Evolutionary conservation across 2,329 filamentous ascomycete genomes (phyloP).

Genomic region (Colletotrichum agaves): DNA sequence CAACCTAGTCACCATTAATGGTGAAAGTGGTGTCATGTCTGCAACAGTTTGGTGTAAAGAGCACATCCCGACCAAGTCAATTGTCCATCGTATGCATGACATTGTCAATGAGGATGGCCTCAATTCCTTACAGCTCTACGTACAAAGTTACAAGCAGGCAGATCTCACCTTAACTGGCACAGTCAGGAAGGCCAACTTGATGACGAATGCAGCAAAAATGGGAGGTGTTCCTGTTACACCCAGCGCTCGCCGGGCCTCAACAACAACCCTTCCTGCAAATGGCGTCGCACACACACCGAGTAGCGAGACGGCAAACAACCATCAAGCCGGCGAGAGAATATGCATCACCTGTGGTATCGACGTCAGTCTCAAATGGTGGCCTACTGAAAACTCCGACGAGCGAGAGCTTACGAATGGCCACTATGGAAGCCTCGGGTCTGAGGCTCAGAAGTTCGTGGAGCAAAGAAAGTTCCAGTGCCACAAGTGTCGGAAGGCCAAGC

Average conservation of each 20-base stretch:
- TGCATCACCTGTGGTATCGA: constrained; percentile 76
- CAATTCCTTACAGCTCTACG: constrained; percentile 87
- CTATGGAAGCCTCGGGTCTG: constrained; percentile 61
- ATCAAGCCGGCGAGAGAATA: constrained; percentile 60
- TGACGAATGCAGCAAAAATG: constrained; percentile 71
- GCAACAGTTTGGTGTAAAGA: constrained; percentile 93
- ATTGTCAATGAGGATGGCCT: constrained; percentile 75
- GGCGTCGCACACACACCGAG: constrained; percentile 33
- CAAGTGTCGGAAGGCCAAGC: constrained; percentile 72
- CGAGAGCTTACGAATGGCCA: constrained; percentile 64
- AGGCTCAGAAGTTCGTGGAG: constrained; percentile 68
- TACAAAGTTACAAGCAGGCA: constrained; percentile 92
- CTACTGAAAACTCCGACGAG: constrained; percentile 63
- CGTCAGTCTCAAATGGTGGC: constrained; percentile 80
- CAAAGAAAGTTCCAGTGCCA: constrained; percentile 78
- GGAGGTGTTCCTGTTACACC: constrained; percentile 47
- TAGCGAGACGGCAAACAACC: constrained; percentile 11
- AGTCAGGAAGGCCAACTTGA: constrained; percentile 88
- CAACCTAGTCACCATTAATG: constrained; percentile 81
- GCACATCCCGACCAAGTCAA: constrained; percentile 77
- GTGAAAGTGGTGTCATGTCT: constrained; percentile 84
- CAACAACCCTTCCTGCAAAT: constrained; percentile 52
- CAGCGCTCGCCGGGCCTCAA: constrained; percentile 66
- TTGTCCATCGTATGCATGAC: constrained; percentile 84
- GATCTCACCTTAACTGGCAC: constrained; percentile 91